Percentiles rank a stretch among this genome's conserved stretches.
phyloP scores from a whole-genome alignment of 805 yeast species.

The Hyphopichia homilentoma region DNA sequence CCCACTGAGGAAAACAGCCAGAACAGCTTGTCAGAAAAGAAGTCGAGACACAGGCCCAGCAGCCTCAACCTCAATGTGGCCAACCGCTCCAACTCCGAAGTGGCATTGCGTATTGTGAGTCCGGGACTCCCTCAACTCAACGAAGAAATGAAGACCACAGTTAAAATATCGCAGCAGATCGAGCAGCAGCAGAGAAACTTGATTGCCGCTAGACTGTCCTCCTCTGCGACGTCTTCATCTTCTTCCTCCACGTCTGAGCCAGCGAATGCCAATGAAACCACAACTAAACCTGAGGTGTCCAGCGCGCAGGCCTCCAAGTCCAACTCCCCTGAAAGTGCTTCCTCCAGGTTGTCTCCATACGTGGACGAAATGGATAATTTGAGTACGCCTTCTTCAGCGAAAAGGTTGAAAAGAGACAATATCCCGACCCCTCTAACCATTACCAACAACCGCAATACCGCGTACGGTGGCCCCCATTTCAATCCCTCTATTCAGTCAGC shows the following conservation, averaged over 20 bases:
- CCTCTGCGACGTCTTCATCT: conserved; percentile 1
- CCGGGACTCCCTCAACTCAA: conserved; percentile 29
- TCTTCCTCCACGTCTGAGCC: conserved; percentile 1
- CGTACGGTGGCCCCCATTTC: conserved; percentile 2
- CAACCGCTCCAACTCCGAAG: conserved; percentile 13
- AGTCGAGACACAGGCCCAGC: conserved; percentile 19
- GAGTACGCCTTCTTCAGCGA: conserved; percentile 14
- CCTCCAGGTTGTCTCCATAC: neutral
- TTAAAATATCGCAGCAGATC: conserved; percentile 27
- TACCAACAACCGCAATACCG: conserved; percentile 3
- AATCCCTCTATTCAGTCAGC: conserved; percentile 30
- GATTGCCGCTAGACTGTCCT: conserved; percentile 24
- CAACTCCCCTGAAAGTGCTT: neutral
- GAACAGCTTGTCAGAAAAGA: too few species aligned
- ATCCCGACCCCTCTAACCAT: conserved; percentile 29
- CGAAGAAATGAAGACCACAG: conserved; percentile 30
- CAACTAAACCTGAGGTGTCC: neutral
- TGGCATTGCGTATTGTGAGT: conserved; percentile 30
- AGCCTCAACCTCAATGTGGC: conserved; percentile 12
- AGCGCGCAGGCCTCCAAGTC: neutral
- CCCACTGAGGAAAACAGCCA: too few species aligned
- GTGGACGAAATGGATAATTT: conserved; percentile 12
- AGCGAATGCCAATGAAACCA: conserved; percentile 2
- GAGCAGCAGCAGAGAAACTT: conserved; percentile 29
- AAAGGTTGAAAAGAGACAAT: conserved; percentile 29